These are phyloP conservation scores for Lichtheimia corymbifera DNA, from an alignment of 371 early-diverging fungal species.

Conservation along the genomic window DNA sequence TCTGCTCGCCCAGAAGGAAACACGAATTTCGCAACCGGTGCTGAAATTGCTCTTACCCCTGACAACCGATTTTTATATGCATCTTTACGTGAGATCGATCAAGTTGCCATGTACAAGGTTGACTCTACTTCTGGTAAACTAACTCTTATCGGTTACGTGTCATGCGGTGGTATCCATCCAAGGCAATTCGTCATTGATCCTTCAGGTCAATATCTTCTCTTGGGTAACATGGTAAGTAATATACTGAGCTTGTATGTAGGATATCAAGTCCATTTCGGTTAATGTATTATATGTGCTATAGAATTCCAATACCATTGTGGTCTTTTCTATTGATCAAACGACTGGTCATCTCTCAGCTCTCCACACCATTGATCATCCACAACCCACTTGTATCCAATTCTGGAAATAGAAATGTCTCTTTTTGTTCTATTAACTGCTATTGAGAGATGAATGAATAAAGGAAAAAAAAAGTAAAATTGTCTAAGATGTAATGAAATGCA, in stretches of 20 bases:
- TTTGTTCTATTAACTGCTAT: too few species aligned
- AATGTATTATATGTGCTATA: constrained; percentile 7
- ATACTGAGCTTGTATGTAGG: neutral
- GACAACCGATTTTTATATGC: constrained; percentile 40
- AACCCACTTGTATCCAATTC: constrained; percentile 47
- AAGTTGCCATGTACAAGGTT: constrained; percentile 32
- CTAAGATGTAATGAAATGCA: too few species aligned
- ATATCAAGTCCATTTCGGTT: too few species aligned
- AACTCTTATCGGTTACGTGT: constrained; percentile 23
- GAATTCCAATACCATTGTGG: constrained; percentile 39
- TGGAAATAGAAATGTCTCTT: constrained; percentile 2
- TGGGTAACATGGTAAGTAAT: constrained; percentile 38
- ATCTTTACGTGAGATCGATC: constrained; percentile 44
- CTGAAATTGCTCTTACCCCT: constrained; percentile 44
- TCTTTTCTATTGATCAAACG: constrained; percentile 33
- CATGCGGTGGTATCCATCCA: constrained; percentile 41
- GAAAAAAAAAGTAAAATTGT: too few species aligned
- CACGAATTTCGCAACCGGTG: constrained; percentile 25
- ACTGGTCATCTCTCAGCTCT: constrained; percentile 30
- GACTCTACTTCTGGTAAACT: constrained; percentile 39
- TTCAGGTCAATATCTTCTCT: constrained; percentile 37
- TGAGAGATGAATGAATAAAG: too few species aligned
- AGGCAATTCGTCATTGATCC: constrained; percentile 47
- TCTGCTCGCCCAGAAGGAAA: constrained; percentile 26
- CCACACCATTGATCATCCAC: constrained; percentile 26